These are phyloP conservation scores for Plantago elongata DNA, from an alignment of 257 asterid species.

Conservation along the genomic window DNA sequence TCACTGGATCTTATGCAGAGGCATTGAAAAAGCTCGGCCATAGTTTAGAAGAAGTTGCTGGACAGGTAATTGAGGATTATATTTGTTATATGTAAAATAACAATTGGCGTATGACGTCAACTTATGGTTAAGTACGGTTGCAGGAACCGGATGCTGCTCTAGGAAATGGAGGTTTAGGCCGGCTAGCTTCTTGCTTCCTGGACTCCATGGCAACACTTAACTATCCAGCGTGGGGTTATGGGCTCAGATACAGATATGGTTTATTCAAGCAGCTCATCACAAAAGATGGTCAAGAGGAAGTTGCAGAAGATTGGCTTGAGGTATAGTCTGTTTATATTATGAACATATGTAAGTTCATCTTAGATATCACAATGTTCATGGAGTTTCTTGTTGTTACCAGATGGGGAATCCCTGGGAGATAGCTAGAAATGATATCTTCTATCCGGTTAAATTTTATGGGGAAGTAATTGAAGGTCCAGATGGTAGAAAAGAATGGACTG, in stretches of 20 bases:
- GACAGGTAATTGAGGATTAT: conserved; percentile 33
- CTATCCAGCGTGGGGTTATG: conserved; percentile 70
- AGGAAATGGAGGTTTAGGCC: conserved; percentile 65
- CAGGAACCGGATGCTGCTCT: conserved; percentile 71
- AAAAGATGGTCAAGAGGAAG: conserved; percentile 60
- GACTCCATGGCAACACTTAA: conserved; percentile 64
- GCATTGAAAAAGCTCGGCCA: conserved; percentile 52
- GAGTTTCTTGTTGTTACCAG: conserved; percentile 26
- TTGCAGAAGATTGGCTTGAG: conserved; percentile 72
- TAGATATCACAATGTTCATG: background rate
- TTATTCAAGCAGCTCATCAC: conserved; percentile 60
- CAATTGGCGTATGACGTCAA: no score
- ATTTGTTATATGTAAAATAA: background rate
- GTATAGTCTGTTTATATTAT: conserved; percentile 11
- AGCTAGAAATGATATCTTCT: conserved; percentile 46
- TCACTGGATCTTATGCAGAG: conserved; percentile 55
- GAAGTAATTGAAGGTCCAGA: conserved; percentile 38
- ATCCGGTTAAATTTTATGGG: conserved; percentile 61
- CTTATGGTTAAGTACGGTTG: background rate
- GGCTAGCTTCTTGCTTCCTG: conserved; percentile 61
- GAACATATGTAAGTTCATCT: background rate
- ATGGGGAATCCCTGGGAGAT: conserved; percentile 73
- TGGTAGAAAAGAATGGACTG: conserved; percentile 55
- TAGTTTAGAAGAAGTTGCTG: conserved; percentile 42
- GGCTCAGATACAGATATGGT: conserved; percentile 60